These are phyloP conservation scores for Crithidia expoeki DNA, from an alignment of 208 protist species.

Conservation along the genomic window DNA sequence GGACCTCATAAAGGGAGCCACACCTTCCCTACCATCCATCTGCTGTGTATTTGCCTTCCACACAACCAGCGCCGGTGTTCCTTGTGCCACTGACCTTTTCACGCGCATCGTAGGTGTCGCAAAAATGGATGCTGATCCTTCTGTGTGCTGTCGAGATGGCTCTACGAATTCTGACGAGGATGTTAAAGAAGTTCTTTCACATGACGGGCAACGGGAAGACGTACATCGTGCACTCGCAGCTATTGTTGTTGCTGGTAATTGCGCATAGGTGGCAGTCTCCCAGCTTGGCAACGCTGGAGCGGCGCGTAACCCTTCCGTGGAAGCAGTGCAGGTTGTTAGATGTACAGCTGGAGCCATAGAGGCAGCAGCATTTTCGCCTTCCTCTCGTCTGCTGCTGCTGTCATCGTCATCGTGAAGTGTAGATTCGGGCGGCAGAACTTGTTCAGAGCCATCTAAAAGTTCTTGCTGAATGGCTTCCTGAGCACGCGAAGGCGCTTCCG, in stretches of 20 bases:
- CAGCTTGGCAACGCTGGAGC: not conserved
- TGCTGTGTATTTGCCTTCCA: not conserved
- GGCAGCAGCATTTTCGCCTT: no score
- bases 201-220: not conserved
- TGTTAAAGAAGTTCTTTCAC: not conserved
- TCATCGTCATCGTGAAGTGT: no score
- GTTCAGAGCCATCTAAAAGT: no score
- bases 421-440: no score
- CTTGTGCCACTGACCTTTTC: not conserved
- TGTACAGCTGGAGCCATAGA: no score
- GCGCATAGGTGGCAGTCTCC: not conserved
- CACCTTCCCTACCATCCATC: not conserved
- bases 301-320: not conserved
- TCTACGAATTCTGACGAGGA: not conserved
- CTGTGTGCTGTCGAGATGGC: no score
- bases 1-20: not conserved
- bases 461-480: no score
- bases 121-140: no score
- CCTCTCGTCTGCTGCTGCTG: no score
- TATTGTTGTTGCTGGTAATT: not conserved
- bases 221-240: not conserved
- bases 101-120: not conserved
- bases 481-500: no score
- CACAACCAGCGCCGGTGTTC: constrained; percentile 7
- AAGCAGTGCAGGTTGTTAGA: no score